These are phyloP conservation scores for Thielaviopsis punctulata DNA, from an alignment of 2,329 filamentous ascomycete genomes.

Conservation along the genomic window DNA sequence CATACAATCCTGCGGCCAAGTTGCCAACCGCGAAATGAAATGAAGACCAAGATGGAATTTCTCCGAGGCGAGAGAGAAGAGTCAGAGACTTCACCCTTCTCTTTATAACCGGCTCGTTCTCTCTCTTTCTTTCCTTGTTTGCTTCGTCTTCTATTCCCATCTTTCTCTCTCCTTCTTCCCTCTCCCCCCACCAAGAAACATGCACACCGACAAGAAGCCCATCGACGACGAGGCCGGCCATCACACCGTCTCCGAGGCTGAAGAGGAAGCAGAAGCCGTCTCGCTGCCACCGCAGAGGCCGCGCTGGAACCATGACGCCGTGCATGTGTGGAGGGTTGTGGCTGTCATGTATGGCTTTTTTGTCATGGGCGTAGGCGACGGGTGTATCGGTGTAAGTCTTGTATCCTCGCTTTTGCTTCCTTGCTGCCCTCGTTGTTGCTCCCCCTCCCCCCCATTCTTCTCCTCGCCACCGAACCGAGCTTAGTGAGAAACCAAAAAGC, in stretches of 20 bases:
- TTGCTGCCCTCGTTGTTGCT: too few species aligned
- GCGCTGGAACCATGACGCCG: constrained; percentile 44
- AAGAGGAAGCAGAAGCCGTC: constrained; percentile 5
- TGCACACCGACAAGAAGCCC: constrained; percentile 3
- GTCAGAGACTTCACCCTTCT: too few species aligned
- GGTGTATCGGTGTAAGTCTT: constrained; percentile 38
- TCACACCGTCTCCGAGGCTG: not conserved
- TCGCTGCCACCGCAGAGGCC: constrained; percentile 20
- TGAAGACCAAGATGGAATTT: too few species aligned
- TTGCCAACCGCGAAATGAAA: too few species aligned
- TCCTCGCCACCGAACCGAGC: too few species aligned
- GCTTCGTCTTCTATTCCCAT: too few species aligned
- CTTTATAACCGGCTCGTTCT: too few species aligned
- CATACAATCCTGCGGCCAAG: too few species aligned
- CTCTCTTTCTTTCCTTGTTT: too few species aligned
- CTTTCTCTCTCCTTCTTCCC: not conserved
- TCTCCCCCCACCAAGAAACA: not conserved
- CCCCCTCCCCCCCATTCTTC: not conserved
- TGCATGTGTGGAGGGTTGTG: constrained; percentile 40
- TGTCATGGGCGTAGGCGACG: constrained; percentile 54
- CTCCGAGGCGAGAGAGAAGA: too few species aligned
- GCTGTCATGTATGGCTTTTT: constrained; percentile 44
- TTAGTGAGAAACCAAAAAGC: too few species aligned
- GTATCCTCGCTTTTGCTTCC: not conserved
- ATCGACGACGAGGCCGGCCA: not conserved